A percentile compares a stretch with the other conserved stretches of the same genome.
Conservation (phyloP, 768 basidiomycete genomes). For the Coprinopsis cinerea region DNA sequence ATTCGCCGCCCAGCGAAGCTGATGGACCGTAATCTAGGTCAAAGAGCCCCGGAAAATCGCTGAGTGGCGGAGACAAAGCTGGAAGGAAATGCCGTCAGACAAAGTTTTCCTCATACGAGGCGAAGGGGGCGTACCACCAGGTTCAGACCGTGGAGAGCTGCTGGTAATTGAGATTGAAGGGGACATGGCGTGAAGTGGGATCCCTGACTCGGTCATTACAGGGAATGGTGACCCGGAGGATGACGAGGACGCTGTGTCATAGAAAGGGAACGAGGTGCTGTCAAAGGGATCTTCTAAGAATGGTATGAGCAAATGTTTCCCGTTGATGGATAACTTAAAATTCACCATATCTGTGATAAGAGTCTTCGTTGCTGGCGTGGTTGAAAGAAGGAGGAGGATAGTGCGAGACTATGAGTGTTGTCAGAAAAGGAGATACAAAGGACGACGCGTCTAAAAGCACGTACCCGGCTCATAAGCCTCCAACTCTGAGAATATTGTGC, state of each 20-base stretch:
- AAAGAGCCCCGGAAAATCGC: constrained; percentile 26
- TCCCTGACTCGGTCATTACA: constrained; percentile 11
- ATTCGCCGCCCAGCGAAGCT: constrained; percentile 16
- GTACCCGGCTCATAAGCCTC: constrained; percentile 23
- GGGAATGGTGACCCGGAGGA: constrained; percentile 7
- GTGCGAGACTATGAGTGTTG: background rate
- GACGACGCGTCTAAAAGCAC: background rate
- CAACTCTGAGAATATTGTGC: constrained; percentile 19
- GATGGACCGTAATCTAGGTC: constrained; percentile 26
- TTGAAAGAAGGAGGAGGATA: background rate
- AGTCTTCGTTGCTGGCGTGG: background rate
- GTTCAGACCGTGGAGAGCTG: constrained; percentile 28
- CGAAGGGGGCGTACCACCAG: constrained; percentile 25
- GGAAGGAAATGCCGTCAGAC: constrained; percentile 2
- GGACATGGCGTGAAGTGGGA: constrained; percentile 18
- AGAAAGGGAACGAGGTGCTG: constrained; percentile 18
- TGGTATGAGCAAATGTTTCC: too few species aligned
- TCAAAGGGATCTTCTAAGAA: background rate
- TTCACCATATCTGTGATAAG: background rate
- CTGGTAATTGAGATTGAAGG: constrained; percentile 26
- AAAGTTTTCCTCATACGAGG: background rate
- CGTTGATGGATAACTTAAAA: background rate
- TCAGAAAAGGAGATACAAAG: constrained; percentile 3
- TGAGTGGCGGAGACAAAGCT: constrained; percentile 29
- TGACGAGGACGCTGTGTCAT: constrained; percentile 19